These are phyloP conservation scores for Bauhinia variegata DNA, from an alignment of 306 rosid genomes.

Conservation along the genomic window DNA sequence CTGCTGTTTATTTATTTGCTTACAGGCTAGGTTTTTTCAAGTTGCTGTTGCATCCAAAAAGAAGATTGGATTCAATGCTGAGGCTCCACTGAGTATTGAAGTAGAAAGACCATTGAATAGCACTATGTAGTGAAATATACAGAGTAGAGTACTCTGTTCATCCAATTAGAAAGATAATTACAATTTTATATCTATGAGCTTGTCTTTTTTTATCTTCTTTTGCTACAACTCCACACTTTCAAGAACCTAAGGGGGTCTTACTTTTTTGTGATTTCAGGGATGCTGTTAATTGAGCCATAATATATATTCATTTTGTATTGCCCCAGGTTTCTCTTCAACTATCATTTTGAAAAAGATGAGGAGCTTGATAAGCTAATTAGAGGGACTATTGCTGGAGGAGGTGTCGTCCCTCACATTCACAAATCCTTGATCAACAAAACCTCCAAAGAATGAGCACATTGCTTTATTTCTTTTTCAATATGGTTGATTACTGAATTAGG, in stretches of 20 bases:
- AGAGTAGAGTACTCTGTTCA: background rate
- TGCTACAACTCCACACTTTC: background rate
- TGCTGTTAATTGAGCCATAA: slow-evolving; percentile 88
- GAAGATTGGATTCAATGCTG: slow-evolving; percentile 96
- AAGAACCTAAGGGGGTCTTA: slow-evolving; percentile 6
- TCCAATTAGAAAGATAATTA: background rate
- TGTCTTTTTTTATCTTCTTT: background rate
- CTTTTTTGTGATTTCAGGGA: slow-evolving; percentile 57
- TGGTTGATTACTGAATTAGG: no score
- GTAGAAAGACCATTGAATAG: slow-evolving; percentile 10
- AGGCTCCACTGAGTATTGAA: slow-evolving; percentile 1
- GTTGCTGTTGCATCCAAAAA: slow-evolving; percentile 84
- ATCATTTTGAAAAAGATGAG: no score
- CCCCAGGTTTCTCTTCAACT: no score
- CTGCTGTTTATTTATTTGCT: slow-evolving; percentile 29
- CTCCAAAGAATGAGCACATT: no score
- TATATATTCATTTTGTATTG: no score
- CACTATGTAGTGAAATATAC: slow-evolving; percentile 11
- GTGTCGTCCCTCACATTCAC: no score
- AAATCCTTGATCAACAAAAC: no score
- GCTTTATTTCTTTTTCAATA: no score
- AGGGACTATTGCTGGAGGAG: no score
- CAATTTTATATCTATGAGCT: background rate
- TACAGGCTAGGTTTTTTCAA: slow-evolving; percentile 86
- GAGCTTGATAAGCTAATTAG: no score